These are phyloP conservation scores for Periconia sp. DNA, from an alignment of 2,329 filamentous ascomycete species.

Conservation along the genomic window DNA sequence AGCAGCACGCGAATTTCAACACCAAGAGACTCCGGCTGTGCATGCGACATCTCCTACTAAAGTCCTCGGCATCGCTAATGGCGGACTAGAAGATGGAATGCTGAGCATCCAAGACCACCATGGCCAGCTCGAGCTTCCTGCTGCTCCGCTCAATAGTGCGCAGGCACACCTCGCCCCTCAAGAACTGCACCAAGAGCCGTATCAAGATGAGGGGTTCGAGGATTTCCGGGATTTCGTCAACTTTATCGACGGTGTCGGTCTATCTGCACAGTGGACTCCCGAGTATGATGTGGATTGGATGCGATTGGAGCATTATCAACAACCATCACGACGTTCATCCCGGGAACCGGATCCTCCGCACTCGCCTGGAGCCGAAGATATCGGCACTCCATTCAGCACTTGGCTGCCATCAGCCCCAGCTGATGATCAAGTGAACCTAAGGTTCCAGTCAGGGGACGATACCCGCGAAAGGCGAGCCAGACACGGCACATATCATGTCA, in stretches of 20 bases:
- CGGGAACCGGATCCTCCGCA: constrained; percentile 19
- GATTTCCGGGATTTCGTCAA: constrained; percentile 41
- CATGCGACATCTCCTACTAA: constrained; percentile 2
- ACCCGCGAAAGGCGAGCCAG: constrained; percentile 21
- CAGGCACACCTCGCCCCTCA: constrained; percentile 20
- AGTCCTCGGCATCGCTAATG: constrained; percentile 3
- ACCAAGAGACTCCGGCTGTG: not conserved
- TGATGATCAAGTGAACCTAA: constrained; percentile 31
- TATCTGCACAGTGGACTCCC: constrained; percentile 38
- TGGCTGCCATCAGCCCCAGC: constrained; percentile 38
- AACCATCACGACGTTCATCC: constrained; percentile 24
- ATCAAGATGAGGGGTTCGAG: constrained; percentile 32
- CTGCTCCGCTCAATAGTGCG: constrained; percentile 14
- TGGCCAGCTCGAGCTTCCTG: constrained; percentile 17
- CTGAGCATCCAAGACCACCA: constrained; percentile 11
- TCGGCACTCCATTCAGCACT: constrained; percentile 37
- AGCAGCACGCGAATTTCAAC: constrained; percentile 3
- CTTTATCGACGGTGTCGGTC: constrained; percentile 40
- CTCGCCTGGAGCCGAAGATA: constrained; percentile 32
- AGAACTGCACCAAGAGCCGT: constrained; percentile 13
- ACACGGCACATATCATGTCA: constrained; percentile 31
- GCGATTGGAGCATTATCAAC: constrained; percentile 23
- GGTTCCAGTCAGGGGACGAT: constrained; percentile 24
- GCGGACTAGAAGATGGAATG: constrained; percentile 6
- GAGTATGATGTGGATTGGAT: constrained; percentile 39